Evolutionary conservation across 805 yeast species (phyloP).

Genomic region (Schwanniomyces pseudopolymorphus): DNA sequence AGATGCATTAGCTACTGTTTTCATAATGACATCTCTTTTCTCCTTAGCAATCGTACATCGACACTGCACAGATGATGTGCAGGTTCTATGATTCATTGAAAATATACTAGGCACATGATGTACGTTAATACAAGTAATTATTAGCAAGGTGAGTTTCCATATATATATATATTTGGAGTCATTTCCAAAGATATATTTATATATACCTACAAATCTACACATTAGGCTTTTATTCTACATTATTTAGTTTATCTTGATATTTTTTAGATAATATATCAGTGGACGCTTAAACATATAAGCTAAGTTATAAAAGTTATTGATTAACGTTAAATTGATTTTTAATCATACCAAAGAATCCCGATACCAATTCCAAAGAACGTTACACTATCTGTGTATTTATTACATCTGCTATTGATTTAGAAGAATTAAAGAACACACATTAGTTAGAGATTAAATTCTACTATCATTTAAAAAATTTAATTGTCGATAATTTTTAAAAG

Average conservation of each 20-base stretch:
- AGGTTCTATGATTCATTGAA: background rate
- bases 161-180: background rate
- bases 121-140: constrained; percentile 1
- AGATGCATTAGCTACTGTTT: background rate
- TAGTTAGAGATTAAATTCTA: background rate
- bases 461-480: background rate
- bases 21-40: background rate
- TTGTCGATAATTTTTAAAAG: background rate
- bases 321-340: background rate
- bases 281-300: background rate
- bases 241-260: background rate
- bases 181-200: background rate
- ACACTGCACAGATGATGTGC: background rate
- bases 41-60: background rate
- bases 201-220: background rate
- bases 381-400: background rate
- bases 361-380: background rate
- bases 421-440: background rate
- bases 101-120: background rate
- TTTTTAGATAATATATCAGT: background rate
- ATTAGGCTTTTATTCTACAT: background rate
- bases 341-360: background rate
- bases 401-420: background rate
- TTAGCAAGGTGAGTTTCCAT: constrained; percentile 1
- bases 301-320: background rate